Conservation (phyloP, 1,139 yeast genomes). For the Nakaseomyces kungkrabaensis region DNA sequence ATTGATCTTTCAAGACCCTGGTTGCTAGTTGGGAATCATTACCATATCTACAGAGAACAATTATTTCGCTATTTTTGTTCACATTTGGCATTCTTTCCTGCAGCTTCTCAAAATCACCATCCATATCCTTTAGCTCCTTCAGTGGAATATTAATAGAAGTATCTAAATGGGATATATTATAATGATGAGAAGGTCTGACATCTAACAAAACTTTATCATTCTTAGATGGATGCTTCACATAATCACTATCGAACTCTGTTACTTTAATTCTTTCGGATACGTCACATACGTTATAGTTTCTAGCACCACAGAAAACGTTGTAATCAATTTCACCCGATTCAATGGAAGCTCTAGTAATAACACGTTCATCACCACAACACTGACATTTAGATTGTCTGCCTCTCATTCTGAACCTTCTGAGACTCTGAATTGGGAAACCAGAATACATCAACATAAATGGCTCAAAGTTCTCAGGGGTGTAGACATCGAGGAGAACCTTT, state of each 20-base stretch:
- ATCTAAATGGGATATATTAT: conserved; percentile 51
- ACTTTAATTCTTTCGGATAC: conserved; percentile 43
- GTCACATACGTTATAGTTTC: conserved; percentile 39
- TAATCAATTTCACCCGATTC: conserved; percentile 47
- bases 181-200: conserved; percentile 77
- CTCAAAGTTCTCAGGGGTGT: conserved; percentile 41
- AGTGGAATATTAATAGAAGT: conserved; percentile 57
- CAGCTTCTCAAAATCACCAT: conserved; percentile 19
- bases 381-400: conserved; percentile 49
- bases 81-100: conserved; percentile 17
- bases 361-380: conserved; percentile 48
- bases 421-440: conserved; percentile 62
- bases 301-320: conserved; percentile 62
- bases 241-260: conserved; percentile 31
- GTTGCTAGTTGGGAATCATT: conserved; percentile 85
- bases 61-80: conserved; percentile 17
- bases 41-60: conserved; percentile 68
- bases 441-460: conserved; percentile 67
- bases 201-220: conserved; percentile 44
- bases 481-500: conserved; percentile 55
- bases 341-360: conserved; percentile 40
- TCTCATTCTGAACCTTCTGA: conserved; percentile 75
- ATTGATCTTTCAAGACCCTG: conserved; percentile 39
- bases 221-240: conserved; percentile 7
- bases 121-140: conserved; percentile 37